A percentile compares a stretch with the other conserved stretches of the same genome.
These are phyloP conservation scores for Penicillium pulvis DNA, from an alignment of 495 filamentous ascomycete species.

Conservation along the genomic window DNA sequence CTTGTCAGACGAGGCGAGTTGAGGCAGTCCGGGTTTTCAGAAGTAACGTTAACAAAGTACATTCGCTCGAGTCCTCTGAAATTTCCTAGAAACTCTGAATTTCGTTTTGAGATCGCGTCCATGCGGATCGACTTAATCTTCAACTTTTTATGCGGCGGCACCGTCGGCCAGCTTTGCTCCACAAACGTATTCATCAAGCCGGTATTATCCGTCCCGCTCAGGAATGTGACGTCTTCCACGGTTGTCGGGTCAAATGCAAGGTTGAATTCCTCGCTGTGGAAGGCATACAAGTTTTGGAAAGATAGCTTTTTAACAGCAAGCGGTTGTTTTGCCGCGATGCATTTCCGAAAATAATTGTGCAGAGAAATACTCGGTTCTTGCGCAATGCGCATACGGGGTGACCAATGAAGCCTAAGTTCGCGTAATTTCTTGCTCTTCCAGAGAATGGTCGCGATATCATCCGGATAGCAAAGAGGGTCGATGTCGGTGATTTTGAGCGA, in stretches of 20 bases:
- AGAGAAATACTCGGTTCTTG: constrained; percentile 59
- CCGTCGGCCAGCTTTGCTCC: constrained; percentile 53
- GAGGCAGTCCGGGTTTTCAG: constrained; percentile 31
- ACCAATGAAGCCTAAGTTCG: constrained; percentile 61
- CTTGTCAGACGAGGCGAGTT: constrained; percentile 30
- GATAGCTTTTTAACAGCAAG: constrained; percentile 51
- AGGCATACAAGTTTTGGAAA: constrained; percentile 60
- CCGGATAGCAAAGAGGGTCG: constrained; percentile 65
- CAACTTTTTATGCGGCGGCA: constrained; percentile 21
- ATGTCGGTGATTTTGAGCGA: constrained; percentile 58
- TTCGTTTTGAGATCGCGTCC: constrained; percentile 43
- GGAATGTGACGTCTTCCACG: constrained; percentile 53
- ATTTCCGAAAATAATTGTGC: constrained; percentile 59
- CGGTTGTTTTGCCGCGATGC: constrained; percentile 43
- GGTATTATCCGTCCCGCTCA: constrained; percentile 47
- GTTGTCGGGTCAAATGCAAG: constrained; percentile 40
- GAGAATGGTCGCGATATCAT: constrained; percentile 62
- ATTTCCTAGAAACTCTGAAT: constrained; percentile 39
- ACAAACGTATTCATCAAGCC: constrained; percentile 54
- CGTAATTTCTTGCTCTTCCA: constrained; percentile 53
- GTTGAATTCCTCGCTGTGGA: constrained; percentile 48
- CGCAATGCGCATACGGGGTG: constrained; percentile 60
- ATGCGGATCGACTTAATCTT: constrained; percentile 44
- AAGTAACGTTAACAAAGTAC: constrained; percentile 47
- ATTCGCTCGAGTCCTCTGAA: constrained; percentile 46